Conservation (phyloP, 306 rosid genomes). For the barrel medic (Medicago truncatula) region MtrunA17r5.0-ANR NC_053044.1:57557501-57558000, state of each 20-base stretch:
- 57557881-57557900: conserved; percentile 88
- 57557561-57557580: conserved; percentile 89
- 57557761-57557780: conserved; percentile 85
- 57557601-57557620: conserved; percentile 84
- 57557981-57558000: conserved; percentile 64
- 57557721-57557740: conserved; percentile 93
- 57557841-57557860: conserved; percentile 95
- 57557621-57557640: conserved; percentile 78
- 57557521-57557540: conserved; percentile 91
- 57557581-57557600: conserved; percentile 99
- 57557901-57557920: conserved; percentile 68
- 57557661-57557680: conserved; percentile 81
- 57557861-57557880: conserved; percentile 97
- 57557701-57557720: conserved; percentile 86
- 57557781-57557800: conserved; percentile 80
- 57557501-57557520: conserved; percentile 84
- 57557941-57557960: conserved; percentile 73
- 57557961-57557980: conserved; percentile 62
- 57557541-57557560: conserved; percentile 96
- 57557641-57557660: conserved; percentile 83
- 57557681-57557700: conserved; percentile 78
- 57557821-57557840: conserved; percentile 80
- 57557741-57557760: conserved; percentile 85
- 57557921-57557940: conserved; percentile 69
- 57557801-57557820: conserved; percentile 90